Percentiles rank a stretch among this genome's conserved stretches.
Evolutionary conservation across 2,329 filamentous ascomycete species (phyloP).

Genomic region (Pochonia chlamydosporia): DNA sequence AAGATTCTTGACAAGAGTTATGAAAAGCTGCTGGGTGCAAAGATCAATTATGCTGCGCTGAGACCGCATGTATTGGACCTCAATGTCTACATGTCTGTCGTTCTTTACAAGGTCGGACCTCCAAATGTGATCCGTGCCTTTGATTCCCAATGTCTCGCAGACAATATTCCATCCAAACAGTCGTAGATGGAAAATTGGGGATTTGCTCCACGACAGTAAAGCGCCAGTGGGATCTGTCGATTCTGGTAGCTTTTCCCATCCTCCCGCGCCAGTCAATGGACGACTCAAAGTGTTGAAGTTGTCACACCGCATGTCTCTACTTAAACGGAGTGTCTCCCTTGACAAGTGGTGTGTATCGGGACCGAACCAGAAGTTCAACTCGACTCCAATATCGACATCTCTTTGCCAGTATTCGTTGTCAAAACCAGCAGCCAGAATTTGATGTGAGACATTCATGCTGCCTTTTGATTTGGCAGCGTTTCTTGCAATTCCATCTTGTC

Average conservation of each 20-base stretch:
- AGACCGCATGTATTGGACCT: not conserved
- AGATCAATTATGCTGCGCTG: slow-evolving; percentile 8
- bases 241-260: too few relatives aligned
- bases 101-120: not conserved
- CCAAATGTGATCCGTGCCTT: not conserved
- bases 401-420: not conserved
- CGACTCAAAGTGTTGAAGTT: too few relatives aligned
- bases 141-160: not conserved
- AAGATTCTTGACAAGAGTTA: not conserved
- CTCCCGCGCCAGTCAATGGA: too few relatives aligned
- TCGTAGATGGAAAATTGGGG: too few relatives aligned
- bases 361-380: slow-evolving; percentile 12
- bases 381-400: slow-evolving; percentile 1
- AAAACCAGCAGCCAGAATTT: slow-evolving; percentile 7
- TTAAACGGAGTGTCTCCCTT: not conserved
- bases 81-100: not conserved
- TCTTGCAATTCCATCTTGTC: too few relatives aligned
- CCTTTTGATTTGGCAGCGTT: not conserved
- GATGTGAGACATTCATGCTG: not conserved
- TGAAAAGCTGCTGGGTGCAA: slow-evolving; percentile 13
- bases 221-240: too few relatives aligned
- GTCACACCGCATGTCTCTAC: not conserved
- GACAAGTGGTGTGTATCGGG: slow-evolving; percentile 2
- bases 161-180: slow-evolving; percentile 4
- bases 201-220: not conserved